phyloP scores from a whole-genome alignment of 768 basidiomycete genomes.

The Russula compacta region DNA sequence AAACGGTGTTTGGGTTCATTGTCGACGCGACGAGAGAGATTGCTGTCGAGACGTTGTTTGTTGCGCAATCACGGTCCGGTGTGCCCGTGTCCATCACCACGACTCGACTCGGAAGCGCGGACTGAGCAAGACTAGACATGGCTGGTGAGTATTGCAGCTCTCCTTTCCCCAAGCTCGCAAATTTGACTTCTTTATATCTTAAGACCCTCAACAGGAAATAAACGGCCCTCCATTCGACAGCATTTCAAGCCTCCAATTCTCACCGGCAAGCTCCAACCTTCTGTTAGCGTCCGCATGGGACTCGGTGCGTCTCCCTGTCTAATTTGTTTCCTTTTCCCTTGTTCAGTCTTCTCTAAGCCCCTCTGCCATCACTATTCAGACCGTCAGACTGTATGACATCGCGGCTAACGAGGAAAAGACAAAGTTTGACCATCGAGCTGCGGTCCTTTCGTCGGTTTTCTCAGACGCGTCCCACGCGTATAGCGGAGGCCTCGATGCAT shows the following conservation, averaged over 20 bases:
- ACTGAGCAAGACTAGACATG: no score
- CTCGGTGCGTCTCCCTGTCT: slow-evolving; percentile 38
- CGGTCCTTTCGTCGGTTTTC: slow-evolving; percentile 79
- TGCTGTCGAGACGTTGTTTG: no score
- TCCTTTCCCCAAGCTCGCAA: not conserved
- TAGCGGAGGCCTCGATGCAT: slow-evolving; percentile 81
- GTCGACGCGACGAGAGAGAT: no score
- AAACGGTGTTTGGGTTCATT: no score
- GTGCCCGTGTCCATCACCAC: no score
- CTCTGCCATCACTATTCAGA: slow-evolving; percentile 39
- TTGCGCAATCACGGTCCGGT: no score
- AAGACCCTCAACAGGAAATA: slow-evolving; percentile 32
- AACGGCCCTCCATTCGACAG: slow-evolving; percentile 77
- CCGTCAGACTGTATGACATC: slow-evolving; percentile 49
- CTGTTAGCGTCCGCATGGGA: slow-evolving; percentile 90
- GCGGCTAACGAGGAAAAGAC: slow-evolving; percentile 53
- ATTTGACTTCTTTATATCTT: no score
- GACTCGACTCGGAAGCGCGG: no score
- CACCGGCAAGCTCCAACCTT: slow-evolving; percentile 68
- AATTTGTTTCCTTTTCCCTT: slow-evolving; percentile 25
- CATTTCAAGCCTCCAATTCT: slow-evolving; percentile 72
- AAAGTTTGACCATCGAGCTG: slow-evolving; percentile 85
- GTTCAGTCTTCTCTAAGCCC: slow-evolving; percentile 2
- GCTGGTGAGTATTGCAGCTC: not conserved
- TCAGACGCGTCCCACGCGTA: slow-evolving; percentile 58